A percentile compares a stretch with the other conserved stretches of the same genome.
Conservation (phyloP, 2,329 filamentous ascomycete species). For the Pseudonectria buxi region DNA sequence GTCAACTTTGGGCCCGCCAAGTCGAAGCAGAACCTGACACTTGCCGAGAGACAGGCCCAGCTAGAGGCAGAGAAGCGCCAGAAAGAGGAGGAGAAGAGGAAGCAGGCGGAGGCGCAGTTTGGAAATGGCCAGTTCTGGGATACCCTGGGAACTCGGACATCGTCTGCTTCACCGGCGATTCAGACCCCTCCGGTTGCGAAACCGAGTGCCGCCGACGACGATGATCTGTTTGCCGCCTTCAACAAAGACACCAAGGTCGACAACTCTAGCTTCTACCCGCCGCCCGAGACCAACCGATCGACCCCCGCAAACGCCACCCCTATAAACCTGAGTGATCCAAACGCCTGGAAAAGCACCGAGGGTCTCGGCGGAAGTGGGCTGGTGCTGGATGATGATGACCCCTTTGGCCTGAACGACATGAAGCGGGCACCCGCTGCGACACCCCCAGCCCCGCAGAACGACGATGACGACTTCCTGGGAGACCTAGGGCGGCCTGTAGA, state of each 20-base stretch:
- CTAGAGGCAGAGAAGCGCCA: constrained; percentile 58
- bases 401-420: constrained; percentile 71
- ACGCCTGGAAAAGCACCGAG: constrained; percentile 39
- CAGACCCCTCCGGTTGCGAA: constrained; percentile 14
- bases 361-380: constrained; percentile 30
- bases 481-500: constrained; percentile 59
- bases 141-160: constrained; percentile 51
- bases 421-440: constrained; percentile 33
- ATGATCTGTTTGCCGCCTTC: constrained; percentile 63
- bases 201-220: constrained; percentile 37
- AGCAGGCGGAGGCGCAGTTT: constrained; percentile 69
- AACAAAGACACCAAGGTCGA: constrained; percentile 60
- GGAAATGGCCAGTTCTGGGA: constrained; percentile 74
- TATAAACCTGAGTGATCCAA: constrained; percentile 47
- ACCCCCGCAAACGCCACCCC: constrained; percentile 37
- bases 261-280: constrained; percentile 58
- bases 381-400: constrained; percentile 71
- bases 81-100: constrained; percentile 68
- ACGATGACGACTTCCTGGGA: constrained; percentile 60
- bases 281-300: constrained; percentile 38
- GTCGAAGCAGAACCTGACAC: constrained; percentile 61
- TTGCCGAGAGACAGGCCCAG: constrained; percentile 71
- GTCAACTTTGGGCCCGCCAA: constrained; percentile 54
- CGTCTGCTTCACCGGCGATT: constrained; percentile 30
- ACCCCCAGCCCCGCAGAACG: constrained; percentile 27